Evolutionary conservation across 345 rosid species (phyloP), one percentile per base, ranked within the genome.

Genomic region (Dipteronia sinensis): DNA sequence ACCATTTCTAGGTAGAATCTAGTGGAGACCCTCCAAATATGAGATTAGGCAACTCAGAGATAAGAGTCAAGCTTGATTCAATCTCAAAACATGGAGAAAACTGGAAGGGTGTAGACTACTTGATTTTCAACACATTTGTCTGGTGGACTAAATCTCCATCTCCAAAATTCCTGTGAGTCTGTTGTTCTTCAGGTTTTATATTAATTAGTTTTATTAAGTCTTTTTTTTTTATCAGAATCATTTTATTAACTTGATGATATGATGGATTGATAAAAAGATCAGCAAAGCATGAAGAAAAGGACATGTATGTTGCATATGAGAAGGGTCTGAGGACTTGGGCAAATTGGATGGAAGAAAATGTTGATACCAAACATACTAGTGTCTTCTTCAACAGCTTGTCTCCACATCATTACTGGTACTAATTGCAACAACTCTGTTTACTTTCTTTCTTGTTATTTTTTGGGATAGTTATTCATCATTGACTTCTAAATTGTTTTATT

Each of bases 351-450:
- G 90, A 95, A 0, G 69, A 79, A 63, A 88, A 90, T 53, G 80
- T 94, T 66, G 89, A 96, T 83, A 86, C 98, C 31, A 82, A 85
- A 77, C 84, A 80, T 4, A 92, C 99, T 71, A 89, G 84, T 0
- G 97, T 94, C 64, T 94, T 96, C 97, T 92, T 96, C 85, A 85
- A 76, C 84, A 96, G 94, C 97, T 90, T 73, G 98, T 94, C 98
- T 67, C 98, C 99, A 71, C 86, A 88, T 6, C 99, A 96, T 59
- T 10, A 59, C 27, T 59, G 64, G 64, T 59, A 59, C 64, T 59
- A 34, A 34, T 34, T 81, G 27, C 64, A 19, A 9, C 12, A 4
- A 10, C 64, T 59, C 25, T 4, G 58, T 53, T 53, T 16, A 3
- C 27, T 47, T 8, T n/a, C 5, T 59, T 22, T 59, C 12, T 8